Base-by-base conservation (phyloP, 164 flowering plant species). In the Berberis vulgaris region DNA sequence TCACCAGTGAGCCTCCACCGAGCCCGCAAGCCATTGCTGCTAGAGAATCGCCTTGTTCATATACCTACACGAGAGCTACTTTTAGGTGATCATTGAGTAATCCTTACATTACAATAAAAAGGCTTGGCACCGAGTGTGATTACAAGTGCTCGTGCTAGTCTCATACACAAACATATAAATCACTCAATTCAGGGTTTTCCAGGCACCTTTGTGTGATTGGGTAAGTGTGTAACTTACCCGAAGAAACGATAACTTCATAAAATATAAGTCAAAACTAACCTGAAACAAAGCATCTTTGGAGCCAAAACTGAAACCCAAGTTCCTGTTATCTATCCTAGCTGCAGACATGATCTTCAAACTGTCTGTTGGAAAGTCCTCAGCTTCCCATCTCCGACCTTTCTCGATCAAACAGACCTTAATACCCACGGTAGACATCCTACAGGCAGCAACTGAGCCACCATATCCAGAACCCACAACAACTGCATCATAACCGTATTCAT, bases 391-490 rank as follows among this genome's bases (percentile, higher is more conserved):
- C 46, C 82, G 72, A 43, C 86, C 86, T 77, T 76, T 85, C 77
- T 82, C 86, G 3, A 81, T 42, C 75, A 85, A 68, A 62, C 83
- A 85, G 3, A 81, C 89, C 70, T 80, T 80, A 12, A 78, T 59
- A 12, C 86, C 86, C 1, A 83, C 82, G 76, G 71, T 63, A 4
- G 86, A 64, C 80, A 85, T 44, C 59, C 85, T 72, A 74, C 78
- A 83, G 38, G 86, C 85, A 3, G 86, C 86, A 41, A 81, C 82
- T 1, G 83, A 79, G 52, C 89, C 89, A 49, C 89, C 89, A 55
- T 84, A 83, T 13, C 86, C 86, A 2, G 85, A 84, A 38, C 86
- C 86, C 43, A 82, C 76, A 40, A 84, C 85, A 42, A 84, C 65
- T 6, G 83, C 82, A 69, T 84, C 86, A 65, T 78, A 84, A 49